Evolutionary conservation across 176 grass and related monocot species (phyloP), one percentile per base, ranked within the genome.

Genomic region (Melocanna baccifera): DNA sequence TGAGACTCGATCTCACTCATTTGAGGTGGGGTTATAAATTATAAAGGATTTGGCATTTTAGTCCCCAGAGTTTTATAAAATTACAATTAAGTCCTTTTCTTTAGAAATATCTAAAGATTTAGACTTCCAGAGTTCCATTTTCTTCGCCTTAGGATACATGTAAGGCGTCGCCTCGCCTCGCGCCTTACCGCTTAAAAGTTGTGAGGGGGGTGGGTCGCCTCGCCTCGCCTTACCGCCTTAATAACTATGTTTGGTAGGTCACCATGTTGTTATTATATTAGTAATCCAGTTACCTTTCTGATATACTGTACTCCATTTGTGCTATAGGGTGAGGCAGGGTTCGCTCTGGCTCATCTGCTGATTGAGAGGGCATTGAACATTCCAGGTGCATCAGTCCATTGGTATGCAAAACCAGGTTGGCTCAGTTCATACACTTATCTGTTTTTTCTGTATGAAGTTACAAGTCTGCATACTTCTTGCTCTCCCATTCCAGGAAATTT

Each of bases 331-430:
- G 89, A 95, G 78, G 66, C 81, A 66, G 96, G 96, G 25, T 99
- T 99, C 41, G 53, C 39, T 62, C 70, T 87, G 26, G 88, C 91
- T 64, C 76, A 94, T 89, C 77, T 94, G 42, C 62, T 99, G 55
- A 99, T 94, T 57, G 25, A 70, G 75, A 91, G 91, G 78, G 91
- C 96, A 61, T 82, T 96, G 69, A 86, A 69, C 18, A 84, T 92
- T 90, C 85, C 93, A 75, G 96, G 91, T 34, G 88, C 86, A 67
- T 90, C 91, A 63, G 86, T 99, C 40, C 96, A 96, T 89, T 99
- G 93, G 96, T 99, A 99, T 45, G 89, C 81, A 83, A 99, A 99
- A 59, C 88, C 91, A 96, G 96, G 93, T 99, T 78, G 67, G 84
- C 52, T 67, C 73, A 81, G 32, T 87, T 40, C 78, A 86, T 15